phyloP scores from a whole-genome alignment of 371 early-diverging fungal genomes.

The Dinochytrium kinnereticum region DNA sequence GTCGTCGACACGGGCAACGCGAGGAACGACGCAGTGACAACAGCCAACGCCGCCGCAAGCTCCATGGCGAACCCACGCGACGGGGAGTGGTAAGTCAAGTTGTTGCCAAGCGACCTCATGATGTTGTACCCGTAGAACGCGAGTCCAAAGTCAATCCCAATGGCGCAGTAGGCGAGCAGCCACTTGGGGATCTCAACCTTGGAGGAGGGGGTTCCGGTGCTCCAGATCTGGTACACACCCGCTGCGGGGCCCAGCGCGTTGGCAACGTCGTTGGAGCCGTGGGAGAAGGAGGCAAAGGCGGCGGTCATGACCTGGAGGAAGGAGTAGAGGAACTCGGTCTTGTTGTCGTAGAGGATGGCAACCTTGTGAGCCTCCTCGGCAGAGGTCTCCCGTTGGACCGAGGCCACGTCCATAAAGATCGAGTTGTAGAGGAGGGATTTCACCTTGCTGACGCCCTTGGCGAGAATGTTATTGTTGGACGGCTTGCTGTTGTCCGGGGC shows the following conservation, averaged over 20 bases:
- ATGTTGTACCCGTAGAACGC: conserved; percentile 43
- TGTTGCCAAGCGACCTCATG: conserved; percentile 73
- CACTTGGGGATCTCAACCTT: conserved; percentile 71
- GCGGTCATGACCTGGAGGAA: conserved; percentile 86
- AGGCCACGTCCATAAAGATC: conserved; percentile 13
- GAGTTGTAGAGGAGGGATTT: conserved; percentile 14
- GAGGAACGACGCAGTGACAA: conserved; percentile 82
- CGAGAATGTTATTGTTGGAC: too few species aligned
- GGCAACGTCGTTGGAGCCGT: conserved; percentile 90
- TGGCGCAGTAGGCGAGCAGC: conserved; percentile 80
- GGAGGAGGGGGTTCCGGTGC: conserved; percentile 57
- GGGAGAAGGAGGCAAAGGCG: conserved; percentile 85
- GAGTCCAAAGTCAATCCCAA: conserved; percentile 82
- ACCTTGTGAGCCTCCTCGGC: conserved; percentile 23
- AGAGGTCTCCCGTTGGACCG: conserved; percentile 1
- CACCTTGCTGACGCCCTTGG: conserved; percentile 11
- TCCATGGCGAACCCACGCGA: conserved; percentile 85
- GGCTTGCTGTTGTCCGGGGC: too few species aligned
- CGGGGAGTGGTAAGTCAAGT: conserved; percentile 85
- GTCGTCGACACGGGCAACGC: conserved; percentile 88
- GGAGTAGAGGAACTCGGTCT: conserved; percentile 83
- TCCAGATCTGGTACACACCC: conserved; percentile 74
- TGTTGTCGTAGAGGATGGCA: conserved; percentile 68
- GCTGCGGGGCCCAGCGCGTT: conserved; percentile 87
- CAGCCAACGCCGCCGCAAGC: conserved; percentile 81